These are phyloP conservation scores for Lentinula guzmanii DNA, from an alignment of 768 basidiomycete genomes.

Conservation along the genomic window DNA sequence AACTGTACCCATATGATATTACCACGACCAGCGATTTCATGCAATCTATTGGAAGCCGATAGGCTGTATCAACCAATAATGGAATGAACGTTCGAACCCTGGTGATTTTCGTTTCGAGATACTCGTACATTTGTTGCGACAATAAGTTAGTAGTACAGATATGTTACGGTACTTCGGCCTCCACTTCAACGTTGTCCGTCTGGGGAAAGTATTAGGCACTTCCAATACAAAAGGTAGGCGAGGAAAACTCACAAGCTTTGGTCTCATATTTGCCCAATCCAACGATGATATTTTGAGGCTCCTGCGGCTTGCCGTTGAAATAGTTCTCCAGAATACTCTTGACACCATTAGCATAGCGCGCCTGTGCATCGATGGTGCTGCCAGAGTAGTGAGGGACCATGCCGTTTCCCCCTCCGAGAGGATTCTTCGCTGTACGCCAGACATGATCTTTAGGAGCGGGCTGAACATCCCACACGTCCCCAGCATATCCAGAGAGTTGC, in stretches of 20 bases:
- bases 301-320: conserved; percentile 56
- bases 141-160: too few species aligned
- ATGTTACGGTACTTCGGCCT: neutral
- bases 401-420: conserved; percentile 79
- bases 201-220: neutral
- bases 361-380: conserved; percentile 86
- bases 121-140: too few species aligned
- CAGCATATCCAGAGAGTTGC: conserved; percentile 58
- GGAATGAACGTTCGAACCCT: too few species aligned
- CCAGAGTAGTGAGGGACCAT: conserved; percentile 89
- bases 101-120: too few species aligned
- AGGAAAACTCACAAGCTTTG: conserved; percentile 32
- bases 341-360: conserved; percentile 73
- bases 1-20: too few species aligned
- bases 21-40: too few species aligned
- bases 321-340: conserved; percentile 71
- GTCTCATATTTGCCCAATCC: conserved; percentile 51
- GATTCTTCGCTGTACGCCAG: conserved; percentile 81
- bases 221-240: neutral
- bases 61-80: too few species aligned
- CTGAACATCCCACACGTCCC: conserved; percentile 84
- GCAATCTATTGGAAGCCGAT: too few species aligned
- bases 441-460: conserved; percentile 83
- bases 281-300: conserved; percentile 78
- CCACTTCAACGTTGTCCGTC: neutral